A percentile compares a stretch with the other conserved stretches of the same genome.
These are phyloP conservation scores for Camelina neglecta DNA, from an alignment of 345 rosid genomes.

Conservation along the genomic window DNA sequence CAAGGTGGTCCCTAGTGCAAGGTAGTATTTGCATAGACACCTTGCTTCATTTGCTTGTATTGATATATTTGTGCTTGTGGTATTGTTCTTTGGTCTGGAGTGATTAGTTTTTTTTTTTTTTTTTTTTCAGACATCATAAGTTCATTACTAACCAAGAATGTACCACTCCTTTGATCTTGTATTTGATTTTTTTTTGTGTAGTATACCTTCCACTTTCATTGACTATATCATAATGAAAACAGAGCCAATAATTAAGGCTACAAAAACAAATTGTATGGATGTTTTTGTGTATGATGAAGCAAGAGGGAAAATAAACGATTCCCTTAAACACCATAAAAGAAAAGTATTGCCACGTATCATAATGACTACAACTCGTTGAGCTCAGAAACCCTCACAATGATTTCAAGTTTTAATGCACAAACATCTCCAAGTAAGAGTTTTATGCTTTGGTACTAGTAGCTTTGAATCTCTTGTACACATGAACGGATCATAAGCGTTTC, in stretches of 20 bases:
- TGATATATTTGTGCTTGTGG: not conserved
- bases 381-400: too few species aligned
- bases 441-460: too few species aligned
- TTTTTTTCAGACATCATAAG: not conserved
- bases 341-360: too few species aligned
- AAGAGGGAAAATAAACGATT: not conserved
- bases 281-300: not conserved
- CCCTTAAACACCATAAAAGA: not conserved
- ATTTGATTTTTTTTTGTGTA: not conserved
- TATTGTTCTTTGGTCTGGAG: not conserved
- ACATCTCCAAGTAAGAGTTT: too few species aligned
- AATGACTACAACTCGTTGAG: too few species aligned
- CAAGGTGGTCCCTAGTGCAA: conserved; percentile 8
- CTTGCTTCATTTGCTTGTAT: not conserved
- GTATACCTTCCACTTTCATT: not conserved
- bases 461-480: too few species aligned
- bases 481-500: too few species aligned
- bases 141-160: not conserved
- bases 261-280: not conserved
- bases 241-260: not conserved
- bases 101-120: conserved; percentile 7
- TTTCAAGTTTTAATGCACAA: too few species aligned
- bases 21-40: conserved; percentile 7
- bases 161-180: not conserved
- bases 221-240: not conserved